Base-by-base conservation (phyloP, 2,329 filamentous ascomycete species). In the Paraphaeosphaeria sporulosa region DNA sequence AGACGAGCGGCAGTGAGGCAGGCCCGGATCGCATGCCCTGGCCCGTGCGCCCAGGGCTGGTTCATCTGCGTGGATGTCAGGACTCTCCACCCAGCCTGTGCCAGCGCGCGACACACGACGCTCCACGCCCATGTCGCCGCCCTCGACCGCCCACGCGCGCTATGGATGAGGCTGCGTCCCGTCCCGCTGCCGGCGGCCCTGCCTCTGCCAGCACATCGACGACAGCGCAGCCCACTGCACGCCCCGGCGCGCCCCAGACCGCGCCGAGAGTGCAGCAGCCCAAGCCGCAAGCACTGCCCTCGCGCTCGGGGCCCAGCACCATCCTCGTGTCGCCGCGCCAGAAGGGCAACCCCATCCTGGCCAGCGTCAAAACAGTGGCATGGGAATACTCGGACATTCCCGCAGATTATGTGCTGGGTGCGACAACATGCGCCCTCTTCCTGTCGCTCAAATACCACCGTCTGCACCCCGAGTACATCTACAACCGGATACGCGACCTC, bases 361-460 rank as follows among this genome's bases (percentile, higher is more conserved):
- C 92, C 56, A 88, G 90, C 77, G 87, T 99, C 69, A 89, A 90
- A 61, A 89, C 90, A 0, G 84, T 96, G 60, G 87, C 93, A 0
- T 99, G 95, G 95, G 95, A 99, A 79, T 98, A 97, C 78, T 94
- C 92, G 63, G 94, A 98, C 72, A 97, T 97, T n/a, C 90, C 91
- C 1, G 92, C 94, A 34, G 95, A 99, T 80, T 99, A 96, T 76
- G 90, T 94, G 9, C 83, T 98, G 50, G 94, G 95, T 0, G 76
- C 86, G 44, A 96, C 93, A 0, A 96, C 94, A 7, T 97, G 94
- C 72, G 94, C 92, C 0, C 84, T 99, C 5, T 99, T 98, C 75
- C 83, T 99, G 44, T 96, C 92, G 50, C 86, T 99, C 57, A 99
- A 98, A 78, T 99, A 99, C 78, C 95, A 99, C 78, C 92, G 94